Percentiles rank a stretch among this genome's conserved stretches.
Conservation (phyloP, 2,329 filamentous ascomycete genomes). For the Didymella pomorum region DNA sequence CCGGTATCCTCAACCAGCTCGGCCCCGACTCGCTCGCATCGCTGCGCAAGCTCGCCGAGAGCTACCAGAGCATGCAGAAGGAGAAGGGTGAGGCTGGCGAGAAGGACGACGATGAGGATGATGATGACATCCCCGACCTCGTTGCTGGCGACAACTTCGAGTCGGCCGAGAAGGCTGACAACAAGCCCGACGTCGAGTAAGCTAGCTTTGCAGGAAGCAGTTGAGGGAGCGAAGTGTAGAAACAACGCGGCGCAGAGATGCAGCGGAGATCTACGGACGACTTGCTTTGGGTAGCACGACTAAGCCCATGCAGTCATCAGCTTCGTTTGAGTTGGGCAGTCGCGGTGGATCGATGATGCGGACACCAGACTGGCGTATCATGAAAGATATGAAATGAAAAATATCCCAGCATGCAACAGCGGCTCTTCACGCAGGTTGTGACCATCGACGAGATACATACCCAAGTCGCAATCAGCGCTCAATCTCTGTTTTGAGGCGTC, state of each 20-base stretch:
- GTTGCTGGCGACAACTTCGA: slow-evolving; percentile 99
- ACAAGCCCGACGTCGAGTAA: slow-evolving; percentile 82
- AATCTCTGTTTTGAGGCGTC: not conserved
- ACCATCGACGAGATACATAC: not conserved
- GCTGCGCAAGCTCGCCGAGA: slow-evolving; percentile 97
- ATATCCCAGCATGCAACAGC: slow-evolving; percentile 38
- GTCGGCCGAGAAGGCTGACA: slow-evolving; percentile 57
- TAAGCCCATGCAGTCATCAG: slow-evolving; percentile 30
- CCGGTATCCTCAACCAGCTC: slow-evolving; percentile 99
- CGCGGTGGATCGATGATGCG: slow-evolving; percentile 39
- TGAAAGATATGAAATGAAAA: slow-evolving; percentile 49
- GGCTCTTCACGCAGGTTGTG: not conserved
- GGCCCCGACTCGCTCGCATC: slow-evolving; percentile 97
- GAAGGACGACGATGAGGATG: slow-evolving; percentile 67
- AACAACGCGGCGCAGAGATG: slow-evolving; percentile 28
- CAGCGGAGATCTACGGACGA: slow-evolving; percentile 28
- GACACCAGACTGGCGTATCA: slow-evolving; percentile 45
- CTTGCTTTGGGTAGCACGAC: slow-evolving; percentile 12
- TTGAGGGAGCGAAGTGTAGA: slow-evolving; percentile 28
- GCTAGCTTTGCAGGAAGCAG: slow-evolving; percentile 22
- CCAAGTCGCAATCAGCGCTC: not conserved
- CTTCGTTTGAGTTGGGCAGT: slow-evolving; percentile 36
- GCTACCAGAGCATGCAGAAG: slow-evolving; percentile 99
- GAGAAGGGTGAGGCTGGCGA: slow-evolving; percentile 78
- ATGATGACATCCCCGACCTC: slow-evolving; percentile 94